phyloP scores from a whole-genome alignment of 75 land plant species.

The Pinus albicaulis region DNA sequence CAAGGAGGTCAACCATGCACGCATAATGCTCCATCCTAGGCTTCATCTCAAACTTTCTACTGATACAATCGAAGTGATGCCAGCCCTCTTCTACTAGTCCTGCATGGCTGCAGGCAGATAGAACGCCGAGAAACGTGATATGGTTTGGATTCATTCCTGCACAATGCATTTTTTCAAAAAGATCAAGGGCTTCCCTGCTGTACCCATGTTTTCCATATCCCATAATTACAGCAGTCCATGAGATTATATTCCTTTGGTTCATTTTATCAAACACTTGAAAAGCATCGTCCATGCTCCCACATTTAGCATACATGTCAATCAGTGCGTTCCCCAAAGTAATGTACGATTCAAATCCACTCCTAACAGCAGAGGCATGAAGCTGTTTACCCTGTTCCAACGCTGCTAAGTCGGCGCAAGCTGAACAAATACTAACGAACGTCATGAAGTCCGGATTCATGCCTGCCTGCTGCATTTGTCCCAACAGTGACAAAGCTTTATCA shows the following conservation, averaged over 20 bases:
- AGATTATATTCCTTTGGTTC: slow-evolving; percentile 1
- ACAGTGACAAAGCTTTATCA: not conserved
- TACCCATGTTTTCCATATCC: slow-evolving; percentile 10
- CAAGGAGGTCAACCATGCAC: not conserved
- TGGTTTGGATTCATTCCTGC: slow-evolving; percentile 15
- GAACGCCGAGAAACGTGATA: slow-evolving; percentile 7
- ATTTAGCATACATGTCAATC: too few relatives aligned
- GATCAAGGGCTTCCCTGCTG: not conserved
- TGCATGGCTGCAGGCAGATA: slow-evolving; percentile 1
- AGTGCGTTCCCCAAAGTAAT: not conserved
- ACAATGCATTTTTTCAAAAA: slow-evolving; percentile 13
- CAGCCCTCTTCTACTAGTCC: not conserved
- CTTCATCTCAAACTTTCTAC: not conserved
- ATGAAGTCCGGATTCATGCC: slow-evolving; percentile 10
- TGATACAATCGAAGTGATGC: not conserved
- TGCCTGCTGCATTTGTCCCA: slow-evolving; percentile 11
- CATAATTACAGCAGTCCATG: slow-evolving; percentile 16
- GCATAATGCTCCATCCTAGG: slow-evolving; percentile 1
- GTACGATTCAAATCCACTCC: slow-evolving; percentile 6
- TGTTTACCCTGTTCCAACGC: not conserved
- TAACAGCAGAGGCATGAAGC: slow-evolving; percentile 10
- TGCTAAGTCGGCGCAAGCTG: slow-evolving; percentile 3
- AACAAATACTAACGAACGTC: not conserved
- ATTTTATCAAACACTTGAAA: slow-evolving; percentile 3
- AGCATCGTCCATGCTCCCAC: not conserved